Evolutionary conservation across 2,329 filamentous ascomycete species (phyloP).

Genomic region (Colletotrichum sp.): DNA sequence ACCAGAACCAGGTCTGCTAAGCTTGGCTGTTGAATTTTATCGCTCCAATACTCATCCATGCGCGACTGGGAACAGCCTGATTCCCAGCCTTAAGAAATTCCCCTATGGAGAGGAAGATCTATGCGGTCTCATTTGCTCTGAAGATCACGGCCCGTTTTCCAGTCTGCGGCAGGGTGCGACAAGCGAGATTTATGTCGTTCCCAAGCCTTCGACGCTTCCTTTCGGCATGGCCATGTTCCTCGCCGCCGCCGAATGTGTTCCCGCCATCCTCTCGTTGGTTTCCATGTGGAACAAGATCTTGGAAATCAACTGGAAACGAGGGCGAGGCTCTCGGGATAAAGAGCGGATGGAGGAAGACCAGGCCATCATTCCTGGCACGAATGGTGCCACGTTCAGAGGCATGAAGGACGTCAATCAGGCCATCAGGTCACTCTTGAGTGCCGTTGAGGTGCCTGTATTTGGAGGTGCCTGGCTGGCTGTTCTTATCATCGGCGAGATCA

Average conservation of each 20-base stretch:
- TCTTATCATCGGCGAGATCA: slow-evolving; percentile 65
- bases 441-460: slow-evolving; percentile 64
- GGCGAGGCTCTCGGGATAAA: slow-evolving; percentile 31
- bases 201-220: slow-evolving; percentile 57
- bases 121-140: slow-evolving; percentile 55
- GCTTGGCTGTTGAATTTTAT: slow-evolving; percentile 69
- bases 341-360: slow-evolving; percentile 36
- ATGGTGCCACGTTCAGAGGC: slow-evolving; percentile 54
- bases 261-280: slow-evolving; percentile 64
- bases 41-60: slow-evolving; percentile 53
- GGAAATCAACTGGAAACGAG: slow-evolving; percentile 62
- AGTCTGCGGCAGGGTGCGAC: slow-evolving; percentile 59
- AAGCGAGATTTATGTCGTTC: slow-evolving; percentile 68
- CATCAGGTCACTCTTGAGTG: slow-evolving; percentile 58
- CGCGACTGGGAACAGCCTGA: slow-evolving; percentile 38
- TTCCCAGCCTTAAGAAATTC: slow-evolving; percentile 46
- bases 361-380: slow-evolving; percentile 53
- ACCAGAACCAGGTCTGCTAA: slow-evolving; percentile 54
- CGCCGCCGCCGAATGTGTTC: slow-evolving; percentile 68
- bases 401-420: slow-evolving; percentile 62
- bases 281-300: slow-evolving; percentile 70
- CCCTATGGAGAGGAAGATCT: slow-evolving; percentile 41
- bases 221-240: slow-evolving; percentile 67
- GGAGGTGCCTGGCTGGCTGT: slow-evolving; percentile 63
- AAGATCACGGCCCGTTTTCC: slow-evolving; percentile 53